These are phyloP conservation scores for Phyllosticta citribraziliensis DNA, from an alignment of 2,329 filamentous ascomycete genomes.

Conservation along the genomic window DNA sequence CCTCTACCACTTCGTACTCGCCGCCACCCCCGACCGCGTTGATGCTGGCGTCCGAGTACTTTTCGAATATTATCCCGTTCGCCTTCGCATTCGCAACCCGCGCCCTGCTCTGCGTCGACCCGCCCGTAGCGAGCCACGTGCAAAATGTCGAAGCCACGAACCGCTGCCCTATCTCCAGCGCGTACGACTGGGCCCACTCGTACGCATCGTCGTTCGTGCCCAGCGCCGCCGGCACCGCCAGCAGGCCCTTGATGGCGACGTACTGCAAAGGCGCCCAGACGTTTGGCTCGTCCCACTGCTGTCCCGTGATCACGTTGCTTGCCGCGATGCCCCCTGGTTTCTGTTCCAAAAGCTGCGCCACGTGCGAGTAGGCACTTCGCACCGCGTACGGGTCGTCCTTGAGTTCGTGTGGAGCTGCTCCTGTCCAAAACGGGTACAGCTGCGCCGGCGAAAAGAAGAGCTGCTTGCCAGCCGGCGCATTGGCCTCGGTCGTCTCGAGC, in stretches of 20 bases:
- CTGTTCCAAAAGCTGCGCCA: constrained; percentile 43
- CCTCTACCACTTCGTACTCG: constrained; percentile 60
- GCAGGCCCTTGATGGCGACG: constrained; percentile 51
- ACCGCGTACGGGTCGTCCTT: constrained; percentile 51
- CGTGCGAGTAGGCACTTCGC: constrained; percentile 43
- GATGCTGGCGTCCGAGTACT: constrained; percentile 52
- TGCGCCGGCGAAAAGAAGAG: constrained; percentile 50
- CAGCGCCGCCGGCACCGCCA: constrained; percentile 50
- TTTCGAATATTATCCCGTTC: constrained; percentile 59
- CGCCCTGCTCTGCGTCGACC: constrained; percentile 44
- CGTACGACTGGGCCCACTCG: constrained; percentile 44
- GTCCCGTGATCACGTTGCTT: constrained; percentile 50
- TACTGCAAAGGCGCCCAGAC: constrained; percentile 62
- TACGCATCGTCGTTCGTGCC: constrained; percentile 46
- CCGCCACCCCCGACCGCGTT: constrained; percentile 55
- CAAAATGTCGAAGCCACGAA: constrained; percentile 60
- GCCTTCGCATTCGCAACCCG: constrained; percentile 40
- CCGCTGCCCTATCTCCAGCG: constrained; percentile 51
- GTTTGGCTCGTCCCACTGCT: constrained; percentile 63
- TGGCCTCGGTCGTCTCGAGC: constrained; percentile 30
- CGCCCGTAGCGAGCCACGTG: constrained; percentile 60
- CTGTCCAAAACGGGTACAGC: constrained; percentile 61
- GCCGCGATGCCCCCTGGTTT: constrained; percentile 51
- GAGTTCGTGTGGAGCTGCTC: constrained; percentile 49
- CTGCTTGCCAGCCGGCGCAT: constrained; percentile 46